Evolutionary conservation across 192 early-diverging fungal genomes (phyloP), one percentile per base, ranked within the genome.

Genomic region (Helicostylum pulchrum): DNA sequence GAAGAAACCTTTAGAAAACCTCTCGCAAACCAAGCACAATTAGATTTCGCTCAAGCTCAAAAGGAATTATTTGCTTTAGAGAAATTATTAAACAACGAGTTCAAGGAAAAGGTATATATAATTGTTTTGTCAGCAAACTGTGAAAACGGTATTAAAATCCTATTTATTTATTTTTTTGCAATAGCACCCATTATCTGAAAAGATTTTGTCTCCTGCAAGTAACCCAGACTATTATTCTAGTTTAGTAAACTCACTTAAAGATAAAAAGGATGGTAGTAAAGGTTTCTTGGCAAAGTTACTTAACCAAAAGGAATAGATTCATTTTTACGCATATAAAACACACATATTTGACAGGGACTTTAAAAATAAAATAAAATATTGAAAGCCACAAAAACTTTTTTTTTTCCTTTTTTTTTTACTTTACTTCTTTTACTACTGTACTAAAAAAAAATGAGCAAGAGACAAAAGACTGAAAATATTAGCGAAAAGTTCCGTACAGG

Each of bases 151-250:
- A n/a, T n/a, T n/a, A n/a, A n/a, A n/a, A n/a, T n/a, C n/a, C n/a
- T n/a, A n/a, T n/a, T n/a, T n/a, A 47, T 23, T 26, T 55, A 32
- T 44, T 51, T n/a, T 14, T 49, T 42, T 53, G 61, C 11, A 10
- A 14, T 65, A 85, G 83, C 80, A 85, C 62, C 80, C 83, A 4
- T 67, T 85, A 9, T 85, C 83, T 0, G 65, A 79, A 64, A 80
- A 78, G 69, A 75, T 82, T n/a, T 59, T 80, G 51, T 68, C 61
- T 11, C 83, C 83, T 21, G 78, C 80, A 42, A 68, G 78, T 14
- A 85, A 85, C 32, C 80, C 83, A 52, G 79, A 78, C 51, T 82
- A 85, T 62, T 85, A 85, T 63, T 72, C 76, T 26, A 69, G 73
- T 45, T 73, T 85, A 8, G 49, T 80, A 14, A 72, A 76, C 14